Conservation (phyloP, 2,329 filamentous ascomycete species). For the Epichloe amarillans region DNA sequence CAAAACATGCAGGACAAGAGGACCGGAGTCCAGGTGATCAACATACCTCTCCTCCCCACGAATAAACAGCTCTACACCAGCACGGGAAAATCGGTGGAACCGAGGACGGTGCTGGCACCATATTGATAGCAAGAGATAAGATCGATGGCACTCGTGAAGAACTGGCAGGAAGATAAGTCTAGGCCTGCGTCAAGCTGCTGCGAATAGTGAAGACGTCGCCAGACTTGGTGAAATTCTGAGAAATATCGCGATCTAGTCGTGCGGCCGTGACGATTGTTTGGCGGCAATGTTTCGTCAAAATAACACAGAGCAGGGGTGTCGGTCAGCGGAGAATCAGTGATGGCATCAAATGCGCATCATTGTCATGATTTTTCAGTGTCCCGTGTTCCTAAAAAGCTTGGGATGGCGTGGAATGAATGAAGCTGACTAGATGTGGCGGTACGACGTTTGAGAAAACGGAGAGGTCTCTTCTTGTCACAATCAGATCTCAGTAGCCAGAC, state of each 20-base stretch:
- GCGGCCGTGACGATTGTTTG: not conserved
- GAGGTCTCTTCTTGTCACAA: not conserved
- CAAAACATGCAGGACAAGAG: not conserved
- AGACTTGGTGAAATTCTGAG: not conserved
- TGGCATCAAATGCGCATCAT: not conserved
- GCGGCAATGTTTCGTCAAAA: not conserved
- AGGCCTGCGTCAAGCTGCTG: not conserved
- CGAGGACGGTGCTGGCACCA: conserved; percentile 42
- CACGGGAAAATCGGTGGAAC: conserved; percentile 74
- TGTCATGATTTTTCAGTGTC: not conserved
- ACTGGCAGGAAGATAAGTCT: not conserved
- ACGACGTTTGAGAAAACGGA: not conserved
- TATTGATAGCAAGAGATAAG: conserved; percentile 17
- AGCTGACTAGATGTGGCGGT: not conserved
- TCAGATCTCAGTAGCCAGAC: not conserved
- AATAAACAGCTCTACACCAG: conserved; percentile 85
- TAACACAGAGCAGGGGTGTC: not conserved
- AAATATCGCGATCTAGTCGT: not conserved
- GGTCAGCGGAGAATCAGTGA: not conserved
- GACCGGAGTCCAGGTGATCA: not conserved
- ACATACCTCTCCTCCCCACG: conserved; percentile 73
- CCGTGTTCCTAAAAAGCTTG: not conserved
- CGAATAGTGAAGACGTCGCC: not conserved
- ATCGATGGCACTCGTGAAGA: not conserved
- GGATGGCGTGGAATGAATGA: not conserved